Percentiles rank a stretch among this genome's conserved stretches.
phyloP scores from a whole-genome alignment of 306 rosid genomes.

The Spatholobus suberectus region DNA sequence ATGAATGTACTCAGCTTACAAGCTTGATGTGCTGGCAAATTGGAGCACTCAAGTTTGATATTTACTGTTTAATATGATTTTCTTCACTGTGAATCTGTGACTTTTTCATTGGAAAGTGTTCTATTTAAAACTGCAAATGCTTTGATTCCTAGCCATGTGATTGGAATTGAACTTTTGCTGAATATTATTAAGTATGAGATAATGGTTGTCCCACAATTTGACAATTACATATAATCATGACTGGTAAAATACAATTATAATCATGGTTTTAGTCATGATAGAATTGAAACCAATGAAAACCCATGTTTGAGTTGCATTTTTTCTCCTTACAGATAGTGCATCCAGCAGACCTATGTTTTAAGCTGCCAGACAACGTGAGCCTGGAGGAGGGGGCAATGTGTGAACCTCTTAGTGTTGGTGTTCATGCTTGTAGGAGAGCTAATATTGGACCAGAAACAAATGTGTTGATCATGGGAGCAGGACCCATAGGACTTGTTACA shows the following conservation, averaged over 20 bases:
- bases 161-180: not conserved
- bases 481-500: slow-evolving; percentile 93
- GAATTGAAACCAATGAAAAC: not conserved
- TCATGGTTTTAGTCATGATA: not conserved
- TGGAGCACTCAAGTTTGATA: slow-evolving; percentile 11
- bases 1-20: not conserved
- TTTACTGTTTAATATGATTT: not conserved
- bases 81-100: not conserved
- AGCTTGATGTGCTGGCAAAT: not conserved
- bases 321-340: slow-evolving; percentile 71
- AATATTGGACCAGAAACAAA: slow-evolving; percentile 82
- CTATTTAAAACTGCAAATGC: not conserved
- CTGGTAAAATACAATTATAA: not conserved
- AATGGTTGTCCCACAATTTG: not conserved
- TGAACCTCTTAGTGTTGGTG: slow-evolving; percentile 91
- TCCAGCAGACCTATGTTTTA: slow-evolving; percentile 86
- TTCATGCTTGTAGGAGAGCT: slow-evolving; percentile 94
- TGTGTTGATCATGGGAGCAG: slow-evolving; percentile 89
- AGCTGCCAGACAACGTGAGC: slow-evolving; percentile 86
- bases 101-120: not conserved
- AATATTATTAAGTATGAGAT: not conserved
- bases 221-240: not conserved
- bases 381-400: slow-evolving; percentile 98
- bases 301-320: slow-evolving; percentile 26
- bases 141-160: not conserved